A percentile compares a stretch with the other conserved stretches of the same genome.
Evolutionary conservation across 208 protist genomes (phyloP).

Genomic region (Acanthamoeba castellanii): DNA sequence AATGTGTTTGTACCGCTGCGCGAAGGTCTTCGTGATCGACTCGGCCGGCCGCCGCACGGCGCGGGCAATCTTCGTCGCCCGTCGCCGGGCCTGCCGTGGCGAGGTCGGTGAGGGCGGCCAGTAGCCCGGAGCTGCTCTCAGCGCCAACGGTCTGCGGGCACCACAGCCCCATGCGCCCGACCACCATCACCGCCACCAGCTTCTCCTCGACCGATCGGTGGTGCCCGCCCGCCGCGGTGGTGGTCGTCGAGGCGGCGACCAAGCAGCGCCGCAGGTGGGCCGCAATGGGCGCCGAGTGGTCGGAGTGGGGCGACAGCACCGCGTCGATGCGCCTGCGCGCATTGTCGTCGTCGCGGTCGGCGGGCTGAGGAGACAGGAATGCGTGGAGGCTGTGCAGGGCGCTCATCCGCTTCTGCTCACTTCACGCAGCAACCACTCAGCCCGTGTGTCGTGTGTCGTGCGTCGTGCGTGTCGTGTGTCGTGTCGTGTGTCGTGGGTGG

Average conservation of each 20-base stretch:
- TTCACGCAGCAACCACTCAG: not conserved
- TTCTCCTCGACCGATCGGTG: not conserved
- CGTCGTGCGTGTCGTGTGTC: no score
- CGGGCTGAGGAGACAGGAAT: not conserved
- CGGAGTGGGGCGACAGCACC: not conserved
- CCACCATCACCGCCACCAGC: not conserved
- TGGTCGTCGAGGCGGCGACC: no score
- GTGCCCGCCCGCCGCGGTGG: not conserved
- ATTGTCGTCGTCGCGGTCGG: not conserved
- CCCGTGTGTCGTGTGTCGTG: no score
- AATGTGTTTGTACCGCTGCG: no score
- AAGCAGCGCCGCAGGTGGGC: not conserved
- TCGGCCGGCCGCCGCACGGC: no score
- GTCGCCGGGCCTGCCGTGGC: no score
- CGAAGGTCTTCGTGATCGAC: no score
- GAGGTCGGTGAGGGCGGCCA: no score
- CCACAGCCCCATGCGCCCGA: not conserved
- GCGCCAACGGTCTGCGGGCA: not conserved
- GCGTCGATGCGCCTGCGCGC: not conserved
- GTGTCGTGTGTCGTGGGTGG: no score
- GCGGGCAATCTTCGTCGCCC: no score
- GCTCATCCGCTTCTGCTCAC: not conserved
- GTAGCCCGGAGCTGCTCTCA: no score
- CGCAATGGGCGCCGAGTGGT: not conserved
- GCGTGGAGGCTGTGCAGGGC: not conserved